Base-by-base conservation (phyloP, 768 basidiomycete genomes). In the Hemileccinum rubropunctum region DNA sequence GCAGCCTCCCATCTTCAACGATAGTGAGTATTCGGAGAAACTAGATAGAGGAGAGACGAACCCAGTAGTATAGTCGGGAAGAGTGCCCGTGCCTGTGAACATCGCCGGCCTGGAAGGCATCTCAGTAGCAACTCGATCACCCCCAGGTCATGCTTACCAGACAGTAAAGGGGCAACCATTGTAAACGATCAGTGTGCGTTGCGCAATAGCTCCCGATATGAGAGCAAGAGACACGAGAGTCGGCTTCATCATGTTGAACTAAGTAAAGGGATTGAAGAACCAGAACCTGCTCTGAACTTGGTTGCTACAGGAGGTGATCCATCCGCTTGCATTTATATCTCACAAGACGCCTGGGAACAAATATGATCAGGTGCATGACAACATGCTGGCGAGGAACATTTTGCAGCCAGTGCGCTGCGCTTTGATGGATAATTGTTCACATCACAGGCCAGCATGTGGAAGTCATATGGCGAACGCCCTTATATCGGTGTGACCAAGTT, bases 161-260 rank as follows among this genome's bases (percentile, higher is more conserved):
- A 86, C 75, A 3, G 83, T 86, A 66, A 83, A 86, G 0, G 82
- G 76, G 58, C 85, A 86, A 3, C 67, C 73, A 67, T 86, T 87
- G 59, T 73, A 72, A 21, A 81, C 80, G 0, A 77, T 81, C 54
- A 87, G 76, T 23, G 78, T 83, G 30, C 84, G 77, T 37, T 75
- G 80, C n/a, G 70, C 64, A 35, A 70, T 68, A n/a, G 45, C 67
- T 48, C 42, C 52, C 3, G 70, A 66, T 17, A 67, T 36, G 35
- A 74, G 54, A 23, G 64, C 65, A 38, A 68, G 52, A 32, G 66
- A 51, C 27, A 63, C 47, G 42, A 62, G 48, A 33, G 58, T 37
- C 34, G 61, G 49, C 50, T 56, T 64, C 54, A 66, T 71, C 35
- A 17, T 54, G 20, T 21, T 41, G 14, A 4, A 47, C 48, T 6